These are phyloP conservation scores for Hymenoscyphus albidus DNA, from an alignment of 2,329 filamentous ascomycete genomes.

Conservation along the genomic window DNA sequence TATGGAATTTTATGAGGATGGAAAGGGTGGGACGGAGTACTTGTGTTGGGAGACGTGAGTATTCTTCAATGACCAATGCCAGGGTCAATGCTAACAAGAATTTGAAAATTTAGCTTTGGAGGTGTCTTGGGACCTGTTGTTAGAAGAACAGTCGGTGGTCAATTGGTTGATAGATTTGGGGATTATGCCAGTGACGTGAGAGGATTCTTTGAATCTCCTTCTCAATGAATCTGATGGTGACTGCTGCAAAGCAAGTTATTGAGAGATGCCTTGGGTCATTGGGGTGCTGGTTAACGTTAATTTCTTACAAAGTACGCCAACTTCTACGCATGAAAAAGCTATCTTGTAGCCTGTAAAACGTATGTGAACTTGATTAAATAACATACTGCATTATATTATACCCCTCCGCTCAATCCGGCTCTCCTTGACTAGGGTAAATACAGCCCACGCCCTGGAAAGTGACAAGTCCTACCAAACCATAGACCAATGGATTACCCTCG, in stretches of 20 bases:
- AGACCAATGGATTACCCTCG: no score
- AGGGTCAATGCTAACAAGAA: neutral
- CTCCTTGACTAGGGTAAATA: no score
- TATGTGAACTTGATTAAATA: neutral
- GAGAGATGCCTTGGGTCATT: neutral
- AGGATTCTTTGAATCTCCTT: constrained; percentile 24
- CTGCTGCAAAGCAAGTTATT: neutral
- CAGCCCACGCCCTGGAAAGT: no score
- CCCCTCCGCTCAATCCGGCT: no score
- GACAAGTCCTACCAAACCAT: no score
- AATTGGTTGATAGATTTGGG: constrained; percentile 37
- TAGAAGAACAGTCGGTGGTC: constrained; percentile 33
- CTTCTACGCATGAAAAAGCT: neutral
- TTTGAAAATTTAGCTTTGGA: constrained; percentile 32
- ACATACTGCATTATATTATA: no score
- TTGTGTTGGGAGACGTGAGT: constrained; percentile 42
- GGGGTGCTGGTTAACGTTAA: neutral
- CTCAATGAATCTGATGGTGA: neutral
- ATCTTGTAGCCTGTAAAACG: neutral
- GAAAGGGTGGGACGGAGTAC: constrained; percentile 38
- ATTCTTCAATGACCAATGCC: neutral
- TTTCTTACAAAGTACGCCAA: neutral
- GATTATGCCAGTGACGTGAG: constrained; percentile 42
- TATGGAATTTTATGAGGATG: constrained; percentile 44
- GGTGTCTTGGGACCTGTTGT: constrained; percentile 38